Base-by-base conservation (phyloP, 371 early-diverging fungal genomes). In the Mucor saturninus region DNA sequence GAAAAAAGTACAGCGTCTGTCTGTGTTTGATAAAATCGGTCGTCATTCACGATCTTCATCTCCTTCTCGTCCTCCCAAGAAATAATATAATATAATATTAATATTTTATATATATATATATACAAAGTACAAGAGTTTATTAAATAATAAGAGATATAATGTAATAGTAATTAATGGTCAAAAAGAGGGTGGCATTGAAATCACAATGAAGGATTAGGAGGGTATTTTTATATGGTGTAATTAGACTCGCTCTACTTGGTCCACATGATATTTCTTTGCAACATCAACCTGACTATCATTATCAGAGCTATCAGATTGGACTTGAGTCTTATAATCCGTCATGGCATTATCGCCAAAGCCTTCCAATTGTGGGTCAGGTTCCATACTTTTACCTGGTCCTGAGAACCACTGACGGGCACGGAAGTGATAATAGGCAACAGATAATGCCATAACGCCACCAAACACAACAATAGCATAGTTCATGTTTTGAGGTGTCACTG, bases 401-500 rank as follows among this genome's bases (percentile, higher is more conserved):
- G 72, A 67, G 68, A 84, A 86, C 81, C 84, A 86, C 54, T 76
- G 62, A 14, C 78, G 66, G 13, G 83, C 86, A 63, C 76, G 75
- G 63, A 83, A 59, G 7, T 73, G 64, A 38, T 79, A 86, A 54
- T 83, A 86, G 1, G 64, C 9, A 26, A 79, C 69, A 42, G 68
- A 65, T 13, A 61, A 55, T 21, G 68, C 61, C 21, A 76, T 59
- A 26, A 76, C 73, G 62, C 71, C 68, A 3, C 65, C 64, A 28
- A 79, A 67, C 3, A 72, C 69, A 11, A 70, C 76, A 35, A 65
- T 65, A 13, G 77, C 75, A 59, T 77, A 80, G 42, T 80, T 80
- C 77, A 77, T 77, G 39, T 80, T 80, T 28, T 67, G 56, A n/a
- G 81, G 72, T 4, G 76, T 80, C 21, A 91, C 86, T 13, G 89